phyloP scores from a whole-genome alignment of 176 grass and related monocot genomes.

The Aegilops longissima region DNA sequence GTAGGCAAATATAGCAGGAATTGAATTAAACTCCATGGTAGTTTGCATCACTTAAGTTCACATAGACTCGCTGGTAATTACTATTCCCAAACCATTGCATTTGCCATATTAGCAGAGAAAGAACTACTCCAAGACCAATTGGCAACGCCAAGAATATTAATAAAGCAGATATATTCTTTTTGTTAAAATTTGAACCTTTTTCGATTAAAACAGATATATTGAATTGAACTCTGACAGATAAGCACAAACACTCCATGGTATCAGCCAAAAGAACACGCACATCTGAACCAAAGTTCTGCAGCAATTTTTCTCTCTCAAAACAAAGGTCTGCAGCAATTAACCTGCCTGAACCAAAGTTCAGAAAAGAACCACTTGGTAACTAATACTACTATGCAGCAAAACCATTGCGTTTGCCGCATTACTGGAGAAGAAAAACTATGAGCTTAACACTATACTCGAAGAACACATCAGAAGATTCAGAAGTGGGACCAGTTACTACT shows the following conservation, averaged over 20 bases:
- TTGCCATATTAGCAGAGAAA: neutral
- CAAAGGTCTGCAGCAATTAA: neutral
- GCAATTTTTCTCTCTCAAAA: too few relatives aligned
- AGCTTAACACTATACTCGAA: neutral
- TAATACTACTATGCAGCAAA: neutral
- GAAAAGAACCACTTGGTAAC: neutral
- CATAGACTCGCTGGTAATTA: neutral
- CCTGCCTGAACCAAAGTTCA: neutral
- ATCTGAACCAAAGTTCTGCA: too few relatives aligned
- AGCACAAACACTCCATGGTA: neutral
- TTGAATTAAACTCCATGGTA: neutral
- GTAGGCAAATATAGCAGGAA: neutral
- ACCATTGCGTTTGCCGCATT: neutral
- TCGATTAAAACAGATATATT: neutral
- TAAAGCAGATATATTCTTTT: neutral
- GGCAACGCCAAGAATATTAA: neutral
- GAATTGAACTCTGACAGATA: neutral
- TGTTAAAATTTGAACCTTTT: too few relatives aligned
- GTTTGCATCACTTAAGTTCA: neutral
- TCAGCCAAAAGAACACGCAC: neutral
- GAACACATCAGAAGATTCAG: neutral
- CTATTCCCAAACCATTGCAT: neutral
- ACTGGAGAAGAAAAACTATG: neutral
- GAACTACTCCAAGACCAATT: neutral
- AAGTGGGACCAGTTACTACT: neutral